Evolutionary conservation across 2,329 filamentous ascomycete species (phyloP), one percentile per base, ranked within the genome.

Genomic region (Elsinoe australis): DNA sequence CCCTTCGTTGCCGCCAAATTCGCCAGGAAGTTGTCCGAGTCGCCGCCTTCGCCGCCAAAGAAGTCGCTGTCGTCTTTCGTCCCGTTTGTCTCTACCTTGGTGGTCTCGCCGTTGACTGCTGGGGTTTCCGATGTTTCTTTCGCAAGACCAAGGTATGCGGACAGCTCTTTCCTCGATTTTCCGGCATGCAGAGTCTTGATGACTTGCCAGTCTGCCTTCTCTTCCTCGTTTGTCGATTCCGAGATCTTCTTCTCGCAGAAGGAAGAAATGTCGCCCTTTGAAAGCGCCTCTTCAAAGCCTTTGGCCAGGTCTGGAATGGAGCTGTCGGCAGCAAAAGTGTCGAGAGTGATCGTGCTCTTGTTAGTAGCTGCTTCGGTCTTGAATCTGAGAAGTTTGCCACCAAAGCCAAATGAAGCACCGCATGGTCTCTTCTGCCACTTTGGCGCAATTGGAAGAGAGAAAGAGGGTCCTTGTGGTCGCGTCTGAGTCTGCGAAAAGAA

Each of bases 151-250:
- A 98, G 77, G 62, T 94, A 89, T 56, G 94, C 84, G 17, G 92
- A 78, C 50, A 98, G 82, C 62, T 86, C 82, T 63, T 84, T 83
- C 33, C 89, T 80, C n/a, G 88, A 85, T 59, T 90, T 89, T 22
- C 85, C 81, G 3, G 86, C 83, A 41, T 90, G 83, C 52, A 98
- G 68, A 1, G 88, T 92, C 65, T 92, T 82, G 64, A 98, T 87
- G 29, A 96, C 87, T 55, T 85, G 84, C 92, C 92, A 98, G 65
- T 96, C 90, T 3, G 86, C 85, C 71, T 88, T 95, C 64, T 96
- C 92, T 55, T 94, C 87, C 1, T 95, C 89, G 0, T 80, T 86
- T 60, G 80, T 81, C 14, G 89, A 83, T 52, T 80, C 71, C 19
- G 81, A 72, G 53, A 88, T 82, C 61, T 90, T 85, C 17, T 81